Conservation (phyloP, 768 basidiomycete species). For the Lactifluus piperatus region DNA sequence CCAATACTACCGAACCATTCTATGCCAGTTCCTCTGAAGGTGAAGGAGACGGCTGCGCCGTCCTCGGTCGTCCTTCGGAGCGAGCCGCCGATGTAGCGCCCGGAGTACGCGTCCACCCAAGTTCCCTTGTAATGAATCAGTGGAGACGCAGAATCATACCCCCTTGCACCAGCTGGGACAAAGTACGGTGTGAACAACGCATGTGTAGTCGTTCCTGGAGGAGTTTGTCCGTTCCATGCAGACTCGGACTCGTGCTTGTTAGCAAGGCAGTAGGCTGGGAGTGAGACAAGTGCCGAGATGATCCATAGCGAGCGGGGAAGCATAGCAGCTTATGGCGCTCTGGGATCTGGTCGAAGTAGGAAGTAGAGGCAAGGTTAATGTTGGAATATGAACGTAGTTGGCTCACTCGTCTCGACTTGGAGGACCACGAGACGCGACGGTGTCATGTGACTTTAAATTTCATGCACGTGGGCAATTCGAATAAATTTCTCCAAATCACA, state of each 20-base stretch:
- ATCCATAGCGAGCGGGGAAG: not conserved
- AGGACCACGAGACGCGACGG: not conserved
- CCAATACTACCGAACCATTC: constrained; percentile 69
- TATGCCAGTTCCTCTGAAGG: constrained; percentile 65
- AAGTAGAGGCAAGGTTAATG: not conserved
- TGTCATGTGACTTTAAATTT: not conserved
- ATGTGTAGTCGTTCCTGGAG: constrained; percentile 39
- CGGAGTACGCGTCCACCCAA: constrained; percentile 50
- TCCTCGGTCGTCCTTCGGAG: constrained; percentile 41
- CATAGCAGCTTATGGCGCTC: not conserved
- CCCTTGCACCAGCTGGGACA: constrained; percentile 62
- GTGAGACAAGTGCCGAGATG: not conserved
- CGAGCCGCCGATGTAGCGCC: constrained; percentile 41
- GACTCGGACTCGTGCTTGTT: constrained; percentile 26
- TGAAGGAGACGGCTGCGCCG: constrained; percentile 44
- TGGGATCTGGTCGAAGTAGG: not conserved
- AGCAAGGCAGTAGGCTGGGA: not conserved
- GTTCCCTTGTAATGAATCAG: constrained; percentile 51
- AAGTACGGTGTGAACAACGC: constrained; percentile 58
- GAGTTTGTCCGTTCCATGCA: constrained; percentile 64
- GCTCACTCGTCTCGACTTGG: not conserved
- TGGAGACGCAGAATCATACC: constrained; percentile 62
- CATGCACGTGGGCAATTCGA: not conserved
- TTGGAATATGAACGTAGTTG: constrained; percentile 6
- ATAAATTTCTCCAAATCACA: too few species aligned